phyloP scores from a whole-genome alignment of 305 asterid genomes.

The Fraxinus greggii region DNA sequence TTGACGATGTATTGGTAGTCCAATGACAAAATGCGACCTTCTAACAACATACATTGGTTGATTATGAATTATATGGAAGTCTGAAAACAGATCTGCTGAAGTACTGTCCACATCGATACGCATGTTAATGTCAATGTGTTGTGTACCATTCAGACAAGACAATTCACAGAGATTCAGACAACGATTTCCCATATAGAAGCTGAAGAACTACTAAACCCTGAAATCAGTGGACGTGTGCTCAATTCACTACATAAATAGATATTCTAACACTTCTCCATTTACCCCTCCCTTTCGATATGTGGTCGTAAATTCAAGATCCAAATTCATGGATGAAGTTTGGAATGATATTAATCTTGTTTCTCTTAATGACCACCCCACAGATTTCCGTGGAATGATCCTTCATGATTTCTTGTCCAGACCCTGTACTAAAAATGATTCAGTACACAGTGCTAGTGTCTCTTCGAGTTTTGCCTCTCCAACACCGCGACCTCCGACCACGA shows the following conservation, averaged over 20 bases:
- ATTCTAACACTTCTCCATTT: too few relatives aligned
- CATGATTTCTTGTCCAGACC: conserved; percentile 61
- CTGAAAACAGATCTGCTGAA: too few relatives aligned
- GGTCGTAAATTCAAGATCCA: not conserved
- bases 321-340: conserved; percentile 81
- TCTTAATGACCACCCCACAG: conserved; percentile 28
- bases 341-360: conserved; percentile 54
- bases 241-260: not conserved
- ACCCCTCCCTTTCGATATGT: not conserved
- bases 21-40: too few relatives aligned
- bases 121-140: too few relatives aligned
- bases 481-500: conserved; percentile 38
- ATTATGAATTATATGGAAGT: too few relatives aligned
- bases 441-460: conserved; percentile 11
- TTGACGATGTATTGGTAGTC: too few relatives aligned
- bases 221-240: not conserved
- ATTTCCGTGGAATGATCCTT: conserved; percentile 38
- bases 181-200: conserved; percentile 13
- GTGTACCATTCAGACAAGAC: conserved; percentile 20
- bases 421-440: conserved; percentile 10
- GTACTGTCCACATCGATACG: too few relatives aligned
- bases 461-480: conserved; percentile 25
- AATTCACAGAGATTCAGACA: conserved; percentile 15
- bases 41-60: too few relatives aligned
- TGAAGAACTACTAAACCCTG: not conserved